phyloP scores from a whole-genome alignment of 2,329 filamentous ascomycete species.

The Balansia obtecta region DNA sequence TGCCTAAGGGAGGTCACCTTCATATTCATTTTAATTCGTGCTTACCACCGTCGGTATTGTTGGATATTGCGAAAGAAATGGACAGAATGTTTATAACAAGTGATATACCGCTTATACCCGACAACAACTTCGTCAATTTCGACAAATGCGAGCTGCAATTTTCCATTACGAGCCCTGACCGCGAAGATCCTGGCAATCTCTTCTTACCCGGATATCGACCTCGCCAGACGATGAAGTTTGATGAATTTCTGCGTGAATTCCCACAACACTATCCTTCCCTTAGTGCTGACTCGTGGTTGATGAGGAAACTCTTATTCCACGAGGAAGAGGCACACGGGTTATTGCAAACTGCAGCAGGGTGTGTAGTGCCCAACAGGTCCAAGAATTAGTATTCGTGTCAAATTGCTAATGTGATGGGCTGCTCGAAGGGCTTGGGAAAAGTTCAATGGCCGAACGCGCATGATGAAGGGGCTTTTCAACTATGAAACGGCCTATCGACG shows the following conservation, averaged over 20 bases:
- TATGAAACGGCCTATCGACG: conserved; percentile 49
- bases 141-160: conserved; percentile 49
- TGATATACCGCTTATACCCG: conserved; percentile 30
- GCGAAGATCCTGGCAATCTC: conserved; percentile 29
- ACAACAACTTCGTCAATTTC: conserved; percentile 30
- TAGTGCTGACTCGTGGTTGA: conserved; percentile 40
- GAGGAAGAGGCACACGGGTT: conserved; percentile 45
- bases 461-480: conserved; percentile 62
- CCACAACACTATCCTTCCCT: conserved; percentile 12
- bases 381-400: not conserved
- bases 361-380: conserved; percentile 13
- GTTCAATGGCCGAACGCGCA: conserved; percentile 57
- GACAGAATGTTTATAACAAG: conserved; percentile 59
- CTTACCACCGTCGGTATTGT: conserved; percentile 45
- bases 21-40: conserved; percentile 75
- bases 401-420: not conserved
- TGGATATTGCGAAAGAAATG: conserved; percentile 42
- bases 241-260: conserved; percentile 27
- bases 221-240: conserved; percentile 31
- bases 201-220: conserved; percentile 36
- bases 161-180: conserved; percentile 30
- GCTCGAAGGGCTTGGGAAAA: conserved; percentile 37
- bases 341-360: conserved; percentile 41
- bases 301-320: conserved; percentile 48
- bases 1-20: conserved; percentile 62